Evolutionary conservation across 108 stramenopile genomes (phyloP).

Genomic region (Tribonema minus): DNA sequence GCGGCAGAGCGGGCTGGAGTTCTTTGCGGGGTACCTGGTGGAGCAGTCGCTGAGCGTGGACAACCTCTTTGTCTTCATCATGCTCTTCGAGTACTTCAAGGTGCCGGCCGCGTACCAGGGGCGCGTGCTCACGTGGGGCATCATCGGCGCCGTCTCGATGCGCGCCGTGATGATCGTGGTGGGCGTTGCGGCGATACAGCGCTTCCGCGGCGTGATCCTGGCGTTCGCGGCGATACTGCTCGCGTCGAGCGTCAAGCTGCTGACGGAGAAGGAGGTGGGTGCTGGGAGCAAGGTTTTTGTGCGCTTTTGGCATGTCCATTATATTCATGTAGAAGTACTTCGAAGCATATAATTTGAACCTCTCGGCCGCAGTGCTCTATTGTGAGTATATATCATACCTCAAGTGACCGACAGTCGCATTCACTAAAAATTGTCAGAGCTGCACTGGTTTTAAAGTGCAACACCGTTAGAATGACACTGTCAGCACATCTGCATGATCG

Average conservation of each 20-base stretch:
- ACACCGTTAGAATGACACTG: too few relatives aligned
- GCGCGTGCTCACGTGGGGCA: constrained; percentile 51
- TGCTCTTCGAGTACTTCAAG: constrained; percentile 67
- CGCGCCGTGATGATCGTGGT: constrained; percentile 85
- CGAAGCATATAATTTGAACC: too few relatives aligned
- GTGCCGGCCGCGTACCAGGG: constrained; percentile 40
- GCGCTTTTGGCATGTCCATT: too few relatives aligned
- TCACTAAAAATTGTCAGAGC: too few relatives aligned
- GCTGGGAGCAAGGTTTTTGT: too few relatives aligned
- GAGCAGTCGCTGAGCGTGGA: constrained; percentile 62
- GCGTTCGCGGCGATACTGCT: constrained; percentile 82
- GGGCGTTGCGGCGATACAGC: constrained; percentile 75
- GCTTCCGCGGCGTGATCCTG: constrained; percentile 72
- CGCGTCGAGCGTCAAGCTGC: constrained; percentile 67
- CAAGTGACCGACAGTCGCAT: too few relatives aligned
- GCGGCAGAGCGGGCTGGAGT: constrained; percentile 42
- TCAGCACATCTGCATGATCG: too few relatives aligned
- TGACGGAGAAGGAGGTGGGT: constrained; percentile 53
- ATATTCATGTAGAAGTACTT: too few relatives aligned
- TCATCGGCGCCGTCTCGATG: constrained; percentile 73
- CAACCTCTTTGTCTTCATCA: constrained; percentile 66
- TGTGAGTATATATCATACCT: too few relatives aligned
- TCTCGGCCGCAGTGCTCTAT: too few relatives aligned
- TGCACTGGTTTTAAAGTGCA: too few relatives aligned
- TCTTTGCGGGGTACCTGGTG: constrained; percentile 62